These are phyloP conservation scores for Aurantiochytrium sp. DNA, from an alignment of 108 stramenopile species.

Conservation along the genomic window DNA sequence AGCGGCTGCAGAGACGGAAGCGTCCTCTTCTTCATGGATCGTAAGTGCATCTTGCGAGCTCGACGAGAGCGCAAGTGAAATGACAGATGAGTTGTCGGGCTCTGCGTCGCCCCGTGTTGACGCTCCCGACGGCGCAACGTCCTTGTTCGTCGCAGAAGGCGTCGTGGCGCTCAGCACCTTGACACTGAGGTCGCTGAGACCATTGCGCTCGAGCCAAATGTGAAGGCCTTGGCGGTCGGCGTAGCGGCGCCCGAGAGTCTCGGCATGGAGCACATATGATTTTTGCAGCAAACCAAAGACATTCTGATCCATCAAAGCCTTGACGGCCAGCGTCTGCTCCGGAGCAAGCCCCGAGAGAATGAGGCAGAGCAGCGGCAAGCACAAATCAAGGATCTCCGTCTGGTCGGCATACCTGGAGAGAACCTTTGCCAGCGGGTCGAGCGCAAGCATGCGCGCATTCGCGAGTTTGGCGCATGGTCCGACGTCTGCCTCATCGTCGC, in stretches of 20 bases:
- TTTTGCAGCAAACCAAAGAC: background rate
- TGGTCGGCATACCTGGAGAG: background rate
- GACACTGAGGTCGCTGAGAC: conserved; percentile 1
- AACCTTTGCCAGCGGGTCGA: background rate
- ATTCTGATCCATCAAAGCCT: background rate
- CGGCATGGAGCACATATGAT: background rate
- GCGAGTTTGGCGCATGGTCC: background rate
- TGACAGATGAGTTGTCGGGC: background rate
- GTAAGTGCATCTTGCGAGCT: background rate
- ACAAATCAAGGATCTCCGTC: background rate
- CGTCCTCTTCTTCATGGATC: background rate
- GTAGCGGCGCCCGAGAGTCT: background rate
- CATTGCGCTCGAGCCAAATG: conserved; percentile 11
- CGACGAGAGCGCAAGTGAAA: background rate
- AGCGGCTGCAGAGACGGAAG: background rate
- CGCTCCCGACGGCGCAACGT: background rate
- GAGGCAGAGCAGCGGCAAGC: background rate
- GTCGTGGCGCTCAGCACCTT: background rate
- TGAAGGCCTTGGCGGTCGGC: background rate
- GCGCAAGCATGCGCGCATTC: background rate
- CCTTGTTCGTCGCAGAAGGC: background rate
- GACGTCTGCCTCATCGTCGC: background rate
- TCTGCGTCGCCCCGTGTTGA: background rate
- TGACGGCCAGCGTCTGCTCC: background rate
- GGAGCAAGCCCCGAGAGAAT: background rate